Percentiles rank a stretch among this genome's conserved stretches.
These are phyloP conservation scores for Proliferodiscus dingleyae DNA, from an alignment of 2,329 filamentous ascomycete species.

Conservation along the genomic window DNA sequence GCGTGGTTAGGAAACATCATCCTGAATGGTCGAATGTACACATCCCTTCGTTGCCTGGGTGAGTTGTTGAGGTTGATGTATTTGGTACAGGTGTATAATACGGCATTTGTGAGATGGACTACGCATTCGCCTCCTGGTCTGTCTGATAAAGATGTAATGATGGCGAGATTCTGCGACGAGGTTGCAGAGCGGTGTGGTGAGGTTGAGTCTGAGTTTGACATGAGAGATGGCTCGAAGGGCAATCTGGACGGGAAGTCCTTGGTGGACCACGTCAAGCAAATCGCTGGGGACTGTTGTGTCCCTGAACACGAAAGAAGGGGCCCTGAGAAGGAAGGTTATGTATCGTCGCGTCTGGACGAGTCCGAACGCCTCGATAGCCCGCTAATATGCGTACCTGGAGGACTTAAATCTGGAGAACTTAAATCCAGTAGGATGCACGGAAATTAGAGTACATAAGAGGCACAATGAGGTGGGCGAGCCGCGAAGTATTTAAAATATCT, in stretches of 20 bases:
- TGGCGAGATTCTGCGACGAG: conserved; percentile 59
- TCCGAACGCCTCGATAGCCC: too few relatives aligned
- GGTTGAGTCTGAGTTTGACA: conserved; percentile 23
- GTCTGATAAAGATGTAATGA: conserved; percentile 56
- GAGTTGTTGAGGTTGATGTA: background rate
- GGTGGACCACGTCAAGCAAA: conserved; percentile 41
- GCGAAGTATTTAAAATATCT: too few relatives aligned
- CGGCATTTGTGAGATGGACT: conserved; percentile 66
- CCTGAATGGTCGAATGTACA: conserved; percentile 72
- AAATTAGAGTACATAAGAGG: too few relatives aligned
- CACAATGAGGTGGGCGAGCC: too few relatives aligned
- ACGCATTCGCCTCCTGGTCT: conserved; percentile 64
- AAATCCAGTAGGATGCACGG: too few relatives aligned
- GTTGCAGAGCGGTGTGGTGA: conserved; percentile 55
- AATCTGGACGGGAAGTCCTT: conserved; percentile 36
- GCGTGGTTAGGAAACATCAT: conserved; percentile 65
- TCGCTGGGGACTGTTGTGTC: conserved; percentile 50
- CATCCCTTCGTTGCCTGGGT: conserved; percentile 1
- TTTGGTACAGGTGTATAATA: conserved; percentile 64
- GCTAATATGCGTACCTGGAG: too few relatives aligned
- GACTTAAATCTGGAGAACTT: too few relatives aligned
- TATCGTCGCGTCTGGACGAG: too few relatives aligned
- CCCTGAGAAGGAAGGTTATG: background rate
- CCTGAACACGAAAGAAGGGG: conserved; percentile 42
- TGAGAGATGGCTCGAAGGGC: conserved; percentile 7